Evolutionary conservation across 495 filamentous ascomycete species (phyloP).

Genomic region (Pseudomonodictys pantanalensis): DNA sequence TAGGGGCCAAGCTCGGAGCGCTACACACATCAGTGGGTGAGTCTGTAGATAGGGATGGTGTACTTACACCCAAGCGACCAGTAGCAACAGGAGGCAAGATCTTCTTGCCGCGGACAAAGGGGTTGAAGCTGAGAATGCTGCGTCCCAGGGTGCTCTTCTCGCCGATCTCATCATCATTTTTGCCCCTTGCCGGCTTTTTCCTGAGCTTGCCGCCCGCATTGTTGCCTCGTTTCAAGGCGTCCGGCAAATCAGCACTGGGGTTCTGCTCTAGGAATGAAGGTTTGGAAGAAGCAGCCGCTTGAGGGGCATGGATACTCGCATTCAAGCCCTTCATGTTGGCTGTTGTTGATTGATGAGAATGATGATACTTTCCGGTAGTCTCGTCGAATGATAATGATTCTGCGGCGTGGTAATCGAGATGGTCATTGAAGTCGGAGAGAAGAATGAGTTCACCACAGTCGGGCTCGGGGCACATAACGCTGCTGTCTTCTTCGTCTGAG

Average conservation of each 20-base stretch:
- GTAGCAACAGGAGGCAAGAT: constrained; percentile 11
- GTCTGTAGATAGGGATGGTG: background rate
- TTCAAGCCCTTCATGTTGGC: constrained; percentile 11
- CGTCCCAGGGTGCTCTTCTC: constrained; percentile 28
- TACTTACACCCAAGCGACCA: constrained; percentile 15
- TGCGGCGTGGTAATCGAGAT: constrained; percentile 69
- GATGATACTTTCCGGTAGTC: constrained; percentile 30
- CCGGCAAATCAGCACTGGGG: constrained; percentile 14
- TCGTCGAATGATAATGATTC: constrained; percentile 57
- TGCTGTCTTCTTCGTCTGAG: constrained; percentile 45
- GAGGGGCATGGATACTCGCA: background rate
- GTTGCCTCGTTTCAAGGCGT: constrained; percentile 8
- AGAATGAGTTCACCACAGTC: constrained; percentile 70
- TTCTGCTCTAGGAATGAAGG: constrained; percentile 35
- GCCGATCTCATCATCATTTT: constrained; percentile 13
- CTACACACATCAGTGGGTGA: constrained; percentile 32
- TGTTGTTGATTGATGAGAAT: constrained; percentile 17
- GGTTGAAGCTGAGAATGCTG: constrained; percentile 30
- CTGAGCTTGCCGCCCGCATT: constrained; percentile 18
- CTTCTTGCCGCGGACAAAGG: constrained; percentile 13
- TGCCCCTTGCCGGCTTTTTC: constrained; percentile 15
- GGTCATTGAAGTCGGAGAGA: constrained; percentile 60
- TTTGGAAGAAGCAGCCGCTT: constrained; percentile 1
- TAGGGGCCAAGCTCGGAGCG: constrained; percentile 75
- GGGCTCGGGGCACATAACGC: constrained; percentile 64